These are phyloP conservation scores for Epicoccum sorghinum DNA, from an alignment of 2,329 filamentous ascomycete genomes.

Conservation along the genomic window DNA sequence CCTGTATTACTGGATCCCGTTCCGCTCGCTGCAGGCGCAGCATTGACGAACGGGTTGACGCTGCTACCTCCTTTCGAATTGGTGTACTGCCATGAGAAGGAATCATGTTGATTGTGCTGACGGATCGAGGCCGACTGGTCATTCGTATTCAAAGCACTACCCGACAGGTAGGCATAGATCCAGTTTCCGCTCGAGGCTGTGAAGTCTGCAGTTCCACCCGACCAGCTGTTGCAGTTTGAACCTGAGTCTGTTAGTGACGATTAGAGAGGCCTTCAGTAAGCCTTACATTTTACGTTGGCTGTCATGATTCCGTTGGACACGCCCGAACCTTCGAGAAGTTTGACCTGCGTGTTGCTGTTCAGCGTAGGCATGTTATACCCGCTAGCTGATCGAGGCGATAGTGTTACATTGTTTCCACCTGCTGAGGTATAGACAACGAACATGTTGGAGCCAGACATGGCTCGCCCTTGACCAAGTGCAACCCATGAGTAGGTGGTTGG, in stretches of 20 bases:
- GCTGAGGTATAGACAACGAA: slow-evolving; percentile 64
- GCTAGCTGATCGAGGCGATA: slow-evolving; percentile 58
- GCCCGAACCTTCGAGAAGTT: slow-evolving; percentile 60
- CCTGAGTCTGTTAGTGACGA: slow-evolving; percentile 38
- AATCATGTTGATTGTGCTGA: slow-evolving; percentile 52
- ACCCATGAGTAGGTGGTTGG: slow-evolving; percentile 62
- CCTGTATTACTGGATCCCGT: slow-evolving; percentile 19
- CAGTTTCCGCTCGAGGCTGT: slow-evolving; percentile 52
- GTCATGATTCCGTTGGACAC: slow-evolving; percentile 59
- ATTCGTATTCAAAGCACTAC: slow-evolving; percentile 56
- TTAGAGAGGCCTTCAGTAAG: neutral
- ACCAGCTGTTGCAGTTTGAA: slow-evolving; percentile 61
- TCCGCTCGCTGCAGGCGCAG: slow-evolving; percentile 28
- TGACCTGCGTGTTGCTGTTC: slow-evolving; percentile 52
- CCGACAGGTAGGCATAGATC: slow-evolving; percentile 58
- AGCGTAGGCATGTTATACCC: slow-evolving; percentile 53
- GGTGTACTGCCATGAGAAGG: slow-evolving; percentile 56
- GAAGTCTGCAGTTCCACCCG: slow-evolving; percentile 59
- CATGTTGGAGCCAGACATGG: slow-evolving; percentile 63
- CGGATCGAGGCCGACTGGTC: slow-evolving; percentile 51
- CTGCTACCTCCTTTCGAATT: slow-evolving; percentile 57
- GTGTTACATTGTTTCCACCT: slow-evolving; percentile 60
- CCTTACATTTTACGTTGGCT: slow-evolving; percentile 61
- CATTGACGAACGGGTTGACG: slow-evolving; percentile 51
- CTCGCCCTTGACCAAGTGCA: slow-evolving; percentile 60